Conservation (phyloP, 2,329 filamentous ascomycete species). For the Amauroascus niger region DNA sequence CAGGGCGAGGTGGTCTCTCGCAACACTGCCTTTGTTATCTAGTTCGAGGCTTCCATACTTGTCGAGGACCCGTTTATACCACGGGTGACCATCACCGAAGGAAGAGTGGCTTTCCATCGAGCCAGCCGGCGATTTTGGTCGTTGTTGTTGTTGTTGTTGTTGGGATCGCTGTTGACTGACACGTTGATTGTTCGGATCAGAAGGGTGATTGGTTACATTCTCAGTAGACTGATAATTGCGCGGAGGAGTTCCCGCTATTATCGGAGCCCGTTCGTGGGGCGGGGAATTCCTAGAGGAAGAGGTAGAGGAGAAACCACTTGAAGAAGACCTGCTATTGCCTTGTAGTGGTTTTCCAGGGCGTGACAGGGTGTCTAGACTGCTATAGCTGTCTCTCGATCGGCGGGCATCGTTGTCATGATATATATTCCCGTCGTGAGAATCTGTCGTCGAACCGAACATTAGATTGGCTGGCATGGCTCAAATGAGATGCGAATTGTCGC, state of each 20-base stretch:
- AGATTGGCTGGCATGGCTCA: constrained; percentile 3
- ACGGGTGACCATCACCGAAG: constrained; percentile 18
- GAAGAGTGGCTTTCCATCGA: constrained; percentile 5
- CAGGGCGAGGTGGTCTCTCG: constrained; percentile 54
- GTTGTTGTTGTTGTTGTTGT: background rate
- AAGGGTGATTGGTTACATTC: constrained; percentile 10
- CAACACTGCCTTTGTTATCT: constrained; percentile 58
- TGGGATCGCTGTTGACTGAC: background rate
- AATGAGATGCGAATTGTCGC: background rate
- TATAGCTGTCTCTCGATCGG: background rate
- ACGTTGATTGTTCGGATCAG: background rate
- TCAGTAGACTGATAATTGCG: constrained; percentile 30
- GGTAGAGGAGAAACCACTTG: constrained; percentile 4
- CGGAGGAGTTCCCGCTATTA: constrained; percentile 8
- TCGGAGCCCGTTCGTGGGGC: constrained; percentile 5
- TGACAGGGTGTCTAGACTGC: background rate
- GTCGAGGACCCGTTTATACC: constrained; percentile 44
- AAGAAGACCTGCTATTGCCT: constrained; percentile 6
- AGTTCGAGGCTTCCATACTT: constrained; percentile 54
- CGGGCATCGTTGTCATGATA: background rate
- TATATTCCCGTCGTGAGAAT: background rate
- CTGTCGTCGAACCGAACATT: background rate
- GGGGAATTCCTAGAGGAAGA: constrained; percentile 5
- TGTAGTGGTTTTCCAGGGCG: background rate
- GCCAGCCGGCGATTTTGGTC: background rate